Base-by-base conservation (phyloP, 495 filamentous ascomycete species). In the Chaetomium fimeti region DNA sequence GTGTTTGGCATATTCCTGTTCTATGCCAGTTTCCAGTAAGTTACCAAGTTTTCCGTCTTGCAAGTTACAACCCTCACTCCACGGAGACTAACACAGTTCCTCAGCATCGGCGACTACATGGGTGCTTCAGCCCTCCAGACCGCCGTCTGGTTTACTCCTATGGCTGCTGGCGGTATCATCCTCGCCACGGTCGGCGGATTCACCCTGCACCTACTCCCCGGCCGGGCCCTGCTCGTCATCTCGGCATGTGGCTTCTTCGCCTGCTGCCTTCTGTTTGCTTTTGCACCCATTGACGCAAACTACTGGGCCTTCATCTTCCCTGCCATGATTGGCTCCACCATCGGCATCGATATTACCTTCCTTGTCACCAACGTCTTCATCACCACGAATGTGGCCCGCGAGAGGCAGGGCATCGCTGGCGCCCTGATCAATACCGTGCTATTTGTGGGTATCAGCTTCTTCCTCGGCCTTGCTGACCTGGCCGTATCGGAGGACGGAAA, bases 281-380 rank as follows among this genome's bases (percentile, higher is more conserved):
- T 92, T 18, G 83, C 88, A 53, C 90, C 91, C 3, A 54, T 71
- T 5, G 83, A 82, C 11, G 83, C 82, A 1, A 83, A 82, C 42
- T 82, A 78, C 61, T 81, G 78, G 78, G 83, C 87, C 0, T 93
- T 83, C 61, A 81, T 94, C 24, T 91, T 95, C 70, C 90, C 92
- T 0, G 78, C 89, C 27, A 96, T 95, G 92, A 75, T 93, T 27
- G 88, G 87, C 66, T 87, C 85, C 3, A 96, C 92, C 0, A 78
- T 93, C 42, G 92, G 89, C 6, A 88, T 95, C 53, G 92, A 96
- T 69, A 87, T 94, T 64, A 89, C 86, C 28, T 96, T 88, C 80
- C 92, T 90, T 68, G 80, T 96, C 9, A 84, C 89, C 43, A 94
- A 92, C 69, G 86, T 96, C 53, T 95, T 94, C 72, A 89, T 93